Evolutionary conservation across 1,139 yeast genomes (phyloP).

Genomic region (Sporopachydermia cereana): DNA sequence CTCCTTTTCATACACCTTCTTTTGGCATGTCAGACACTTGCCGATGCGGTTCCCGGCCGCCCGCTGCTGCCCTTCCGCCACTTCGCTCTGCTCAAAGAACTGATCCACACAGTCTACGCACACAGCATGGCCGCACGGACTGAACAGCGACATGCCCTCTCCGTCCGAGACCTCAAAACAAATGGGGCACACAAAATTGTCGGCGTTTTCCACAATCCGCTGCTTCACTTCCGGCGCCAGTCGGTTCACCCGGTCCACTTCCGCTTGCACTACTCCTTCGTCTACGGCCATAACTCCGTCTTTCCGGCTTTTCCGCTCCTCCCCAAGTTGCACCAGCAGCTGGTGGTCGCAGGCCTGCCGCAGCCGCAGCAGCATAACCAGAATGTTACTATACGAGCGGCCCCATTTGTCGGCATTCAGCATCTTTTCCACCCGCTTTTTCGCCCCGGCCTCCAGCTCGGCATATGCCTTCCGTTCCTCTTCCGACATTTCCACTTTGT

Average conservation of each 20-base stretch:
- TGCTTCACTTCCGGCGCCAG: slow-evolving; percentile 13
- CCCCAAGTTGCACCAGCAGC: slow-evolving; percentile 60
- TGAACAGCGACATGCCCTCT: slow-evolving; percentile 34
- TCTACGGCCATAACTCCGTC: slow-evolving; percentile 15
- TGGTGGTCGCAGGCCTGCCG: slow-evolving; percentile 90
- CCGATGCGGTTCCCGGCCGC: slow-evolving; percentile 13
- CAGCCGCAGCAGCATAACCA: slow-evolving; percentile 64
- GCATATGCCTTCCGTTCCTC: slow-evolving; percentile 46
- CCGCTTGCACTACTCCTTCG: slow-evolving; percentile 7
- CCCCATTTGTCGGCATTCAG: slow-evolving; percentile 25
- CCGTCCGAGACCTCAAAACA: slow-evolving; percentile 52
- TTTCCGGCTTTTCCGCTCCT: slow-evolving; percentile 27
- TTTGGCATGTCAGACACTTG: slow-evolving; percentile 15
- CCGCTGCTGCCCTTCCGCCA: slow-evolving; percentile 23
- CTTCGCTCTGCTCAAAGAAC: slow-evolving; percentile 30
- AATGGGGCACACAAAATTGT: slow-evolving; percentile 45
- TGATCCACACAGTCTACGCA: slow-evolving; percentile 51
- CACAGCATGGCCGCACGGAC: slow-evolving; percentile 59
- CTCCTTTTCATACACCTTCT: slow-evolving; percentile 18
- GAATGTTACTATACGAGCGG: slow-evolving; percentile 42
- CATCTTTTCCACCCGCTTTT: slow-evolving; percentile 42
- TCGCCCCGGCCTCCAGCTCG: slow-evolving; percentile 47
- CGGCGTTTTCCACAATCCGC: slow-evolving; percentile 15
- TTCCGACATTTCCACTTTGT: slow-evolving; percentile 38
- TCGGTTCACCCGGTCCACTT: slow-evolving; percentile 8